A percentile compares a stretch with the other conserved stretches of the same genome.
phyloP scores from a whole-genome alignment of 257 asterid species.

The Solanum chilense region DNA sequence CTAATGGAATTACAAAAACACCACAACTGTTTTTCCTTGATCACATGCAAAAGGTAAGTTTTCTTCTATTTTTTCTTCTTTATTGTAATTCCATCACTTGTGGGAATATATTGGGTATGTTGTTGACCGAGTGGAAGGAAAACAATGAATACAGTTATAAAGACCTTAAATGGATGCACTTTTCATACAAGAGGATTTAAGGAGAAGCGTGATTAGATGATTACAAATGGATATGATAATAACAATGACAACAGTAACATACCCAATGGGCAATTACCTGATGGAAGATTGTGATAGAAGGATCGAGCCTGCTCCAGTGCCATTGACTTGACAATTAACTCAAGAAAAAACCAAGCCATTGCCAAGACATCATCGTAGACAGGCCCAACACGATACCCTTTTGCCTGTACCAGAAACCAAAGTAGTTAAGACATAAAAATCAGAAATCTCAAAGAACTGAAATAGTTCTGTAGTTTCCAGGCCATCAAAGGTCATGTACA shows the following conservation, averaged over 20 bases:
- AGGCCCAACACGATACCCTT: slow-evolving; percentile 99
- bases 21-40: background rate
- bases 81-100: background rate
- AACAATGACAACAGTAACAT: slow-evolving; percentile 1
- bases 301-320: slow-evolving; percentile 93
- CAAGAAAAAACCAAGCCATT: slow-evolving; percentile 99
- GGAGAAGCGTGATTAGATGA: background rate
- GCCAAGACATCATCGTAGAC: slow-evolving; percentile 99
- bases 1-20: background rate
- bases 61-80: background rate
- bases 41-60: background rate
- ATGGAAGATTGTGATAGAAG: slow-evolving; percentile 77
- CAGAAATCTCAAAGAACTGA: background rate
- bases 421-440: background rate
- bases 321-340: slow-evolving; percentile 93
- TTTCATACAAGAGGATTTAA: background rate
- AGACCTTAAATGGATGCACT: background rate
- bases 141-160: background rate
- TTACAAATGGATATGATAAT: background rate
- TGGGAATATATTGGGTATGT: background rate
- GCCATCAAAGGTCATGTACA: background rate
- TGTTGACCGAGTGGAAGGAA: background rate
- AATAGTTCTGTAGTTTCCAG: background rate
- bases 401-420: slow-evolving; percentile 47
- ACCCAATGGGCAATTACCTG: slow-evolving; percentile 40